Conservation (phyloP, 768 basidiomycete species). For the Russula brevipes region DNA sequence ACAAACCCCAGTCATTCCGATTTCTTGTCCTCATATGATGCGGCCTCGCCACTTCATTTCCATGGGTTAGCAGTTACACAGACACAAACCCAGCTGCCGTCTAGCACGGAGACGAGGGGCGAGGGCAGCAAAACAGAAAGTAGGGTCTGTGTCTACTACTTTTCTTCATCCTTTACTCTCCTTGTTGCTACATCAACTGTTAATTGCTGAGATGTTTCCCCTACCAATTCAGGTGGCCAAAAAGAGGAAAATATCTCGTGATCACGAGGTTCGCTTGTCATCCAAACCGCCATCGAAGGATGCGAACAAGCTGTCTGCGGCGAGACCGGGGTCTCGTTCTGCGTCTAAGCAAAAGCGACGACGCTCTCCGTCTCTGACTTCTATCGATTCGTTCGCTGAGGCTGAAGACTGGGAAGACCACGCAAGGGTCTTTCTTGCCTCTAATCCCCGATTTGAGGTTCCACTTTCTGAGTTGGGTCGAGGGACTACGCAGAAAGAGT, state of each 20-base stretch:
- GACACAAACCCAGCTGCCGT: conserved; percentile 44
- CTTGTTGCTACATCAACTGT: not conserved
- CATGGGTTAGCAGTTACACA: conserved; percentile 54
- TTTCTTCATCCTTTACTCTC: not conserved
- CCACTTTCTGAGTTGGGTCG: conserved; percentile 54
- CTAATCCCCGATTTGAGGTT: conserved; percentile 35
- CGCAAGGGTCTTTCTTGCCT: conserved; percentile 24
- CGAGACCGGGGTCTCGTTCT: conserved; percentile 1
- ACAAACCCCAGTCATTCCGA: conserved; percentile 21
- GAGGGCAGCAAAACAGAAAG: not conserved
- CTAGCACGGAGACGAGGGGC: conserved; percentile 9
- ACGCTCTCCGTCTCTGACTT: conserved; percentile 12
- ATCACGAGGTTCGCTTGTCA: not conserved
- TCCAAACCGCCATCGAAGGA: not conserved
- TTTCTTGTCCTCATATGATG: conserved; percentile 28
- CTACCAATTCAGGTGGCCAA: conserved; percentile 1
- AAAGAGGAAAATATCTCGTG: conserved; percentile 10
- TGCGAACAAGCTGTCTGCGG: not conserved
- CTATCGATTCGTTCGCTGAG: conserved; percentile 15
- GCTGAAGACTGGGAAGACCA: conserved; percentile 17
- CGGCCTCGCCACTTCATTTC: conserved; percentile 48
- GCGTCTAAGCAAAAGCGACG: conserved; percentile 12
- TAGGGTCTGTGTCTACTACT: conserved; percentile 6
- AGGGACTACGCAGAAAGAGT: conserved; percentile 26
- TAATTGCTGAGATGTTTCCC: not conserved